A percentile compares a stretch with the other conserved stretches of the same genome.
phyloP scores from a whole-genome alignment of 2,329 filamentous ascomycete genomes.

The Cercospora nicotianae region DNA sequence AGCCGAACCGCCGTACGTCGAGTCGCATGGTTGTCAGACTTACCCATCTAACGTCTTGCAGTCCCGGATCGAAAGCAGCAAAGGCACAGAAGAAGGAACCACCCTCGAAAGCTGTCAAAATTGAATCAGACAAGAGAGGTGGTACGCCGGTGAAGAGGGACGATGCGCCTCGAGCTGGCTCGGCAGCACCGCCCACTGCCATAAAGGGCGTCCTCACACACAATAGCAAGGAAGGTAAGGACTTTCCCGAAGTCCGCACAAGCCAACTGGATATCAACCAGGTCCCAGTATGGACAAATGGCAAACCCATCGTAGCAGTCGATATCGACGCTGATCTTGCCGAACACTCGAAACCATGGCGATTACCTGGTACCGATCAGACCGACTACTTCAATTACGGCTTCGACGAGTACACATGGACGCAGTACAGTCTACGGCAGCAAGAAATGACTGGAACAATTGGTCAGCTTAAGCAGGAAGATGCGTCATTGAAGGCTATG shows the following conservation, averaged over 20 bases:
- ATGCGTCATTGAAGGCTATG: conserved; percentile 62
- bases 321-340: conserved; percentile 56
- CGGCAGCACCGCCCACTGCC: conserved; percentile 26
- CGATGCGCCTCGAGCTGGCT: conserved; percentile 22
- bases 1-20: conserved; percentile 29
- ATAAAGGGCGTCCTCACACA: conserved; percentile 43
- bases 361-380: conserved; percentile 87
- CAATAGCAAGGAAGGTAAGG: conserved; percentile 57
- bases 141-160: conserved; percentile 23
- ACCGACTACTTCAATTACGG: conserved; percentile 99
- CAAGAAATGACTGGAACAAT: conserved; percentile 75
- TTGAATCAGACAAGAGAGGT: conserved; percentile 18
- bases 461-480: conserved; percentile 72
- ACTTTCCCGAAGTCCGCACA: conserved; percentile 66
- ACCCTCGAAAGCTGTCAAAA: conserved; percentile 14
- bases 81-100: conserved; percentile 22
- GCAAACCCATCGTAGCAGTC: conserved; percentile 68
- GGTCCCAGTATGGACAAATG: conserved; percentile 71
- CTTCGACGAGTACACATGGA: conserved; percentile 98
- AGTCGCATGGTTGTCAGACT: background rate
- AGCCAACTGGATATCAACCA: conserved; percentile 84
- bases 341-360: conserved; percentile 87
- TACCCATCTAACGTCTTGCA: conserved; percentile 8
- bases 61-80: conserved; percentile 24
- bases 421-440: conserved; percentile 88